phyloP scores from a whole-genome alignment of 805 yeast genomes.

The Pichia cephalocereana region DNA sequence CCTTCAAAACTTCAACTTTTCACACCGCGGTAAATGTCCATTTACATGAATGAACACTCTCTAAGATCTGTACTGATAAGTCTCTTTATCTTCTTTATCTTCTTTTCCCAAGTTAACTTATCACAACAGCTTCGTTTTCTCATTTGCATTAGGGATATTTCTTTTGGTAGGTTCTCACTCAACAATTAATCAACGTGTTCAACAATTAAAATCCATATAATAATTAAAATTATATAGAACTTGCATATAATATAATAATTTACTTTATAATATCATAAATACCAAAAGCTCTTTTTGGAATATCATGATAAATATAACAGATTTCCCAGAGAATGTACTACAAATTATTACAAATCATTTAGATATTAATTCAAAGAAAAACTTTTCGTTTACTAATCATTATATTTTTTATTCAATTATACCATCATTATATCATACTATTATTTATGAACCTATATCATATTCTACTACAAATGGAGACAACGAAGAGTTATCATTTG shows the following conservation, averaged over 20 bases:
- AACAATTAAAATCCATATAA: too few relatives aligned
- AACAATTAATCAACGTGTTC: too few relatives aligned
- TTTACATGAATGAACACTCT: background rate
- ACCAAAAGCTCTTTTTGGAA: background rate
- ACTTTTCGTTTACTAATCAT: slow-evolving; percentile 2
- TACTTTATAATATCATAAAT: too few relatives aligned
- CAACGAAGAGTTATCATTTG: background rate
- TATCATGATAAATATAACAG: slow-evolving; percentile 13
- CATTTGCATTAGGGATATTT: too few relatives aligned
- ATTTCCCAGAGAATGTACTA: slow-evolving; percentile 9
- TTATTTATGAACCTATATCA: slow-evolving; percentile 11
- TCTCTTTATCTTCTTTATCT: too few relatives aligned
- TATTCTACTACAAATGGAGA: slow-evolving; percentile 1
- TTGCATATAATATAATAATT: too few relatives aligned
- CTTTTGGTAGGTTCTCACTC: too few relatives aligned
- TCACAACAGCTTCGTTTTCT: too few relatives aligned
- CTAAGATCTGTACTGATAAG: too few relatives aligned
- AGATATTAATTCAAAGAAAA: slow-evolving; percentile 3
- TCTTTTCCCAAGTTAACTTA: too few relatives aligned
- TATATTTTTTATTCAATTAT: slow-evolving; percentile 3
- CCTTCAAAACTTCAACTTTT: too few relatives aligned
- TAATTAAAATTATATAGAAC: too few relatives aligned
- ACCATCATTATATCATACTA: slow-evolving; percentile 1
- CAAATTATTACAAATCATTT: slow-evolving; percentile 2
- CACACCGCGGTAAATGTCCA: slow-evolving; percentile 2